Conservation (phyloP, 2,329 filamentous ascomycete species). For the Albophoma yamanashiensis region DNA sequence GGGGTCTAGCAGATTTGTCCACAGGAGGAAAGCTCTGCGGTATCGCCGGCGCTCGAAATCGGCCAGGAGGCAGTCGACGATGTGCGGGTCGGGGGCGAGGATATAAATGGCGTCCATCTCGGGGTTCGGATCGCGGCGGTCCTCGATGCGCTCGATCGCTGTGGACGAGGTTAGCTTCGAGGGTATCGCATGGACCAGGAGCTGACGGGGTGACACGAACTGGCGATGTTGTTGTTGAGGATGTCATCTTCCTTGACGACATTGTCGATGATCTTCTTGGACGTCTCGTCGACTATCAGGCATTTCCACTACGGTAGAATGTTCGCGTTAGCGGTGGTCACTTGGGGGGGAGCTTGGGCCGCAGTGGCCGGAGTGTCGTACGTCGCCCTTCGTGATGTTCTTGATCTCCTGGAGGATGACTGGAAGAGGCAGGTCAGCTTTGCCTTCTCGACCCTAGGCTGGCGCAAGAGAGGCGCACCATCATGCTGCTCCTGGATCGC, state of each 20-base stretch:
- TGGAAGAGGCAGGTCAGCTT: constrained; percentile 6
- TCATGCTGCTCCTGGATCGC: constrained; percentile 72
- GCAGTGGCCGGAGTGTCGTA: constrained; percentile 29
- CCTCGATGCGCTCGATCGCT: constrained; percentile 94
- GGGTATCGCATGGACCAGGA: constrained; percentile 2
- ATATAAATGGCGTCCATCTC: constrained; percentile 95
- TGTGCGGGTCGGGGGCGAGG: constrained; percentile 73
- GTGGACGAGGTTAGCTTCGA: constrained; percentile 11
- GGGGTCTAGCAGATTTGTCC: constrained; percentile 67
- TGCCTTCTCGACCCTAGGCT: not conserved
- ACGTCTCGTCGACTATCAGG: constrained; percentile 74
- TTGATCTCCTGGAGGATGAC: constrained; percentile 45
- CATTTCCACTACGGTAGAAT: constrained; percentile 73
- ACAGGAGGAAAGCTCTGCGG: constrained; percentile 67
- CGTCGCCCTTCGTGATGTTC: constrained; percentile 70
- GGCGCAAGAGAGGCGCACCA: constrained; percentile 13
- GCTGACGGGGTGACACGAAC: constrained; percentile 39
- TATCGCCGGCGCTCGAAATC: constrained; percentile 84
- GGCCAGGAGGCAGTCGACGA: constrained; percentile 87
- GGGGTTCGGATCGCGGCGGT: constrained; percentile 68
- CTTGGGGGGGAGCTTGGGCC: not conserved
- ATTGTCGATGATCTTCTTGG: constrained; percentile 81
- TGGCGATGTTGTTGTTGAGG: constrained; percentile 90
- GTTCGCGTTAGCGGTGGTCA: not conserved
- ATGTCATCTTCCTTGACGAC: constrained; percentile 93